Percentiles rank a stretch among this genome's conserved stretches.
phyloP scores from a whole-genome alignment of 306 rosid species.

The Leucaena leucocephala region DNA sequence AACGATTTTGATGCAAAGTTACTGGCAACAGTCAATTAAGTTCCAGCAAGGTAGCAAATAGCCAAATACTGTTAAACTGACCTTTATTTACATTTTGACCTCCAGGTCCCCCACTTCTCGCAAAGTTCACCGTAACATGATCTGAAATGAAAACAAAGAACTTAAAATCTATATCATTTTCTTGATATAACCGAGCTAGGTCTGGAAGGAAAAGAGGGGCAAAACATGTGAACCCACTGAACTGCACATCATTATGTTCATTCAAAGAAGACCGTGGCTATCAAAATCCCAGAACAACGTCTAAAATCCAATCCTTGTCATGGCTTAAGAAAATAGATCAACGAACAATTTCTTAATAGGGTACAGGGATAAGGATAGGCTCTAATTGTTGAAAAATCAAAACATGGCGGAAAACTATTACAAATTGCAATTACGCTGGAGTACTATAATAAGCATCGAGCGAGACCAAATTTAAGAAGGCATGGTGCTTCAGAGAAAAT shows the following conservation, averaged over 20 bases:
- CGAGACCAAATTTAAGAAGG: neutral
- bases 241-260: neutral
- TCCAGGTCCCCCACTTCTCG: conserved; percentile 98
- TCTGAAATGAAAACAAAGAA: conserved; percentile 45
- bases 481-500: neutral
- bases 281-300: conserved; percentile 1
- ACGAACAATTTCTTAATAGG: neutral
- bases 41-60: neutral
- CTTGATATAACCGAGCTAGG: neutral
- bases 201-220: neutral
- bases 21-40: neutral
- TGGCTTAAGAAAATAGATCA: neutral
- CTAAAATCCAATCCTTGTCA: neutral
- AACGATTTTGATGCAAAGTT: neutral
- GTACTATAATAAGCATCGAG: neutral
- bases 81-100: conserved; percentile 98
- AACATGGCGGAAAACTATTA: neutral
- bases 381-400: neutral
- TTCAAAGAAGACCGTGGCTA: neutral
- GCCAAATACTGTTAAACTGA: conserved; percentile 21
- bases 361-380: neutral
- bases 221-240: neutral
- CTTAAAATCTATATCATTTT: neutral
- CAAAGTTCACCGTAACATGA: conserved; percentile 76
- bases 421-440: neutral